Conservation (phyloP, 164 flowering plant species). For the Vitis cinerea region DNA sequence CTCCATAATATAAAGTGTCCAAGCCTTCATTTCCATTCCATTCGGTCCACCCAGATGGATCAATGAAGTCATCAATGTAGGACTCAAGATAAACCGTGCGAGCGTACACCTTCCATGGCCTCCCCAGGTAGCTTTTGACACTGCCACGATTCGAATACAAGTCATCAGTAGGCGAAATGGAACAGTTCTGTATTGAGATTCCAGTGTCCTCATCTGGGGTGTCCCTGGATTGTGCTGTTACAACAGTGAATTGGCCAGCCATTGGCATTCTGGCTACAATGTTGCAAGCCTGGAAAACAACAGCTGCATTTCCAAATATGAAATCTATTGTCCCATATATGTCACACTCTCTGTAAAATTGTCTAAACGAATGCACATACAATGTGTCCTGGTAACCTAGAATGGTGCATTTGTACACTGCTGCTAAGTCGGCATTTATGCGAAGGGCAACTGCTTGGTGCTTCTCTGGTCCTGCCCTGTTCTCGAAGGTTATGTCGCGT, state of each 20-base stretch:
- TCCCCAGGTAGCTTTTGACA: conserved; percentile 66
- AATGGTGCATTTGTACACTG: conserved; percentile 58
- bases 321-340: conserved; percentile 81
- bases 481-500: conserved; percentile 68
- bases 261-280: conserved; percentile 57
- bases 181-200: conserved; percentile 73
- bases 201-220: conserved; percentile 65
- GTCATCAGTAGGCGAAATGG: conserved; percentile 54
- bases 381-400: conserved; percentile 74
- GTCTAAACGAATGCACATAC: conserved; percentile 78
- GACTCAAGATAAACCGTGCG: conserved; percentile 61
- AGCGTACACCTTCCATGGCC: conserved; percentile 77
- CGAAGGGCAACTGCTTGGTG: conserved; percentile 88
- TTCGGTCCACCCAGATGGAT: conserved; percentile 59
- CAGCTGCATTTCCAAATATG: conserved; percentile 87
- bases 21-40: conserved; percentile 52
- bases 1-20: conserved; percentile 71
- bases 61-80: conserved; percentile 61
- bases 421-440: conserved; percentile 65
- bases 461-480: conserved; percentile 77
- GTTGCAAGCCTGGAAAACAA: conserved; percentile 66
- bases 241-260: conserved; percentile 59
- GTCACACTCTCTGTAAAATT: conserved; percentile 80
- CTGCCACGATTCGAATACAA: conserved; percentile 24
- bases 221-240: conserved; percentile 72